These are phyloP conservation scores for Russula dissimulans DNA, from an alignment of 768 basidiomycete species.

Conservation along the genomic window DNA sequence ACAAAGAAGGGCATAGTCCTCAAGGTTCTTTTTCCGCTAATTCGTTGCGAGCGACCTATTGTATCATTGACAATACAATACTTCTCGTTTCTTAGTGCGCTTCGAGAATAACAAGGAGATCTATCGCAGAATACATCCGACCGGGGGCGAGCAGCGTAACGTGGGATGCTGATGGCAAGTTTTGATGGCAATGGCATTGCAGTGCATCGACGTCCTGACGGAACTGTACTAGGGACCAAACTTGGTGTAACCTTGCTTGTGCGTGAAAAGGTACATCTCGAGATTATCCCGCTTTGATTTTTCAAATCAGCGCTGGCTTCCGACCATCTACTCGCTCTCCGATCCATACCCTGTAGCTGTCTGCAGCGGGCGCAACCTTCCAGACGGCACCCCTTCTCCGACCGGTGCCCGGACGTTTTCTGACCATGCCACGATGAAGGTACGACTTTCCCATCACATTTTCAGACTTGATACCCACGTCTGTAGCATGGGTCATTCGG, in stretches of 20 bases:
- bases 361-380: slow-evolving; percentile 48
- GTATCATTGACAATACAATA: not conserved
- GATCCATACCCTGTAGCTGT: slow-evolving; percentile 65
- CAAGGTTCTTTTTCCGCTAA: slow-evolving; percentile 28
- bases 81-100: slow-evolving; percentile 32
- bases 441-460: slow-evolving; percentile 18
- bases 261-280: slow-evolving; percentile 20
- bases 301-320: slow-evolving; percentile 46
- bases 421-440: slow-evolving; percentile 77
- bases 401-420: slow-evolving; percentile 45
- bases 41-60: slow-evolving; percentile 11
- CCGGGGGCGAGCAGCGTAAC: slow-evolving; percentile 61
- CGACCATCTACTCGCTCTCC: slow-evolving; percentile 58
- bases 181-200: not conserved
- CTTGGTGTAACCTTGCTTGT: slow-evolving; percentile 64
- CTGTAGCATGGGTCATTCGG: slow-evolving; percentile 70
- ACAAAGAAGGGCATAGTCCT: slow-evolving; percentile 47
- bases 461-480: not conserved
- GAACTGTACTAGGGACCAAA: slow-evolving; percentile 39
- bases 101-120: slow-evolving; percentile 37
- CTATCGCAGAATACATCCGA: slow-evolving; percentile 34
- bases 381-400: slow-evolving; percentile 44
- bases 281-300: not conserved
- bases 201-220: not conserved
- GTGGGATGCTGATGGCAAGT: slow-evolving; percentile 60